Conservation (phyloP, 2,329 filamentous ascomycete genomes). For the Coniella vitis region DNA sequence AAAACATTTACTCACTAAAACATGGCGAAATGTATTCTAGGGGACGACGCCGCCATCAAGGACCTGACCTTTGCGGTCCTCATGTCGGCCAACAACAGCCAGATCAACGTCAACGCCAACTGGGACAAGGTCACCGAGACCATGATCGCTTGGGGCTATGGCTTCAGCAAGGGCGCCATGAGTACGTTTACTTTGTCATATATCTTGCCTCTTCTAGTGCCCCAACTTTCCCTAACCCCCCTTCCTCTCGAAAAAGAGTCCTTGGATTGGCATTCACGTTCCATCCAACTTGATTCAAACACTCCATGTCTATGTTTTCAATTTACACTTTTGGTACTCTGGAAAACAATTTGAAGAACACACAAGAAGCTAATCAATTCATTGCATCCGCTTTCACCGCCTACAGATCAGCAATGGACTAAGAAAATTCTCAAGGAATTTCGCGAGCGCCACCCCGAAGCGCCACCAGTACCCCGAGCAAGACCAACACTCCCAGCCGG, state of each 20-base stretch:
- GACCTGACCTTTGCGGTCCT: constrained; percentile 11
- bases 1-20: too few species aligned
- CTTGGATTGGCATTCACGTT: too few species aligned
- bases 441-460: constrained; percentile 10
- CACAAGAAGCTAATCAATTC: too few species aligned
- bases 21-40: too few species aligned
- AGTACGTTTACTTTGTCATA: constrained; percentile 5
- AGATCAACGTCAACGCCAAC: constrained; percentile 9
- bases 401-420: constrained; percentile 14
- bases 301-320: too few species aligned
- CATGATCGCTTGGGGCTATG: constrained; percentile 11
- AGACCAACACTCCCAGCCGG: neutral
- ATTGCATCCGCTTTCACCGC: too few species aligned
- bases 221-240: too few species aligned
- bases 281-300: too few species aligned
- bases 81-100: constrained; percentile 9
- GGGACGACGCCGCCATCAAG: constrained; percentile 12
- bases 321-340: too few species aligned
- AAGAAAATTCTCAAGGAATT: constrained; percentile 10
- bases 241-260: too few species aligned
- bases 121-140: constrained; percentile 6
- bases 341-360: too few species aligned
- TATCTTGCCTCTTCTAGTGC: neutral
- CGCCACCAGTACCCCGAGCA: neutral
- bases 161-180: constrained; percentile 10